Evolutionary conservation across 2,329 filamentous ascomycete genomes (phyloP), one percentile per base, ranked within the genome.

Genomic region (Emmonsiellopsis sp.): DNA sequence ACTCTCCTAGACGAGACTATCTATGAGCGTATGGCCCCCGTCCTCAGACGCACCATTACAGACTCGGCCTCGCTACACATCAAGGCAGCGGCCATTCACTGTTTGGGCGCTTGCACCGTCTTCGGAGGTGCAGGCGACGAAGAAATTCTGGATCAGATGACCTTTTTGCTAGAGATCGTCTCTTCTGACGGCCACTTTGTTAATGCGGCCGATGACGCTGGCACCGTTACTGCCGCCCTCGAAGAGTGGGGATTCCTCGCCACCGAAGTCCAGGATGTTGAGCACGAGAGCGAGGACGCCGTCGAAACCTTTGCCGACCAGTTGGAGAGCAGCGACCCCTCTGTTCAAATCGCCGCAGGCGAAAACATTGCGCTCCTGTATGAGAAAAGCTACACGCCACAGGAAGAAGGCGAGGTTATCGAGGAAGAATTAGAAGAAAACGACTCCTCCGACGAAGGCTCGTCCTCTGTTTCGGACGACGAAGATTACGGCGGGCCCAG

Each of bases 231-330:
- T 3, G 86, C 88, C 0, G 87, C 88, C 0, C 74, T 94, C 1
- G 80, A 86, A 58, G 82, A 85, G 55, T 95, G 88, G 87, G 85
- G 85, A 1, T 86, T 92, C 58, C 78, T 94, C 5, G 87, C 86
- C 5, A 90, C 86, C 3, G 81, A 87, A 56, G 73, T 92, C 6
- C 85, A 90, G 3, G 87, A 92, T 61, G 76, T 90, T 43, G 82
- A 87, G 60, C 78, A 80, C 13, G 77, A 83, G 56, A 88, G 85
- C 34, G 84, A 88, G 58, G 72, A 81, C 32, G 85, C 87, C 13
- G 80, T 93, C 61, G 86, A 93, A 51, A 84, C 85, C 2, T 89
- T 95, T 61, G 83, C 88, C 42, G 89, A 95, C 47, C 90, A 95
- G 68, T 84, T 95, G 14, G 84, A 91, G 55, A 89, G 86, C 65